Conservation (phyloP, 768 basidiomycete species). For the Dentipellis sp. region DNA sequence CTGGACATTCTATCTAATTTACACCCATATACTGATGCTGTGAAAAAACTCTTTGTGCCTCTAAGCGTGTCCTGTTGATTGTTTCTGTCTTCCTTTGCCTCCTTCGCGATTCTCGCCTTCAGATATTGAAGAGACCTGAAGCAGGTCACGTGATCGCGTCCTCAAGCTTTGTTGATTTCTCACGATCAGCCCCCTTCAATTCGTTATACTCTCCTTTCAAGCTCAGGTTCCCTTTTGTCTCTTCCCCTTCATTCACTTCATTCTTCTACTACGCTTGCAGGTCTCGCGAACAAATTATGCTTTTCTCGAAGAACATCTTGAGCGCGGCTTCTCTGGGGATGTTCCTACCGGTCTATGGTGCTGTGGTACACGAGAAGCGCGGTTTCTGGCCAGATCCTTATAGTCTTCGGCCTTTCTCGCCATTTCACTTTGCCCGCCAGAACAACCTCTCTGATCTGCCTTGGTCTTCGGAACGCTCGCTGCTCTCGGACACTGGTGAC, state of each 20-base stretch:
- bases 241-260: not conserved
- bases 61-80: no score
- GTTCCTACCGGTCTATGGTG: not conserved
- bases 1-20: no score
- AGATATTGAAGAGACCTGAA: no score
- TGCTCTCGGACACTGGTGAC: conserved; percentile 1
- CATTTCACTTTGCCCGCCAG: conserved; percentile 6
- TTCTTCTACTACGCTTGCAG: not conserved
- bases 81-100: no score
- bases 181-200: no score
- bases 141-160: no score
- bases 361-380: not conserved
- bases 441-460: not conserved
- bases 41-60: no score
- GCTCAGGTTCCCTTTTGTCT: not conserved
- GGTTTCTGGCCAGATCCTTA: conserved; percentile 13
- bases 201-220: no score
- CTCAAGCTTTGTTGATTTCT: no score
- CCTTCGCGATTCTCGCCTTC: no score
- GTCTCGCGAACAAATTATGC: not conserved
- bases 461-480: not conserved
- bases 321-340: not conserved
- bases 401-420: conserved; percentile 9
- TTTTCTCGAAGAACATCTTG: not conserved
- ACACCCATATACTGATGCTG: no score